Conservation (phyloP, 768 basidiomycete genomes). For the Peribolospora kevripleyi region DNA sequence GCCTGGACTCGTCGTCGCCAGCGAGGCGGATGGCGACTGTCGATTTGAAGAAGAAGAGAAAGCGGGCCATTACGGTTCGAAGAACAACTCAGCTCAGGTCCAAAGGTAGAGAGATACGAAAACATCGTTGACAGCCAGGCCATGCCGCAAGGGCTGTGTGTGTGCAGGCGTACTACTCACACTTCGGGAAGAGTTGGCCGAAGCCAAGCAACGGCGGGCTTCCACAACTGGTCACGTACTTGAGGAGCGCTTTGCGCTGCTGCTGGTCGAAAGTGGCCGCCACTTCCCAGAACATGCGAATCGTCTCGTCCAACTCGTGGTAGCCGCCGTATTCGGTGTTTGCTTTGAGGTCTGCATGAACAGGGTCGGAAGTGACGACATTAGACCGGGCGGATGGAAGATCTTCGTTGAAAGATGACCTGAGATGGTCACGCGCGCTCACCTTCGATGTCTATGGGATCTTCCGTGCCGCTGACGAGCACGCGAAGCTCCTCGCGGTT, state of each 20-base stretch:
- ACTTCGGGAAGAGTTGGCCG: conserved; percentile 63
- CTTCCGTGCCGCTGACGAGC: conserved; percentile 64
- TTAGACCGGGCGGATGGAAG: not conserved
- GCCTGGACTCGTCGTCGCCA: not conserved
- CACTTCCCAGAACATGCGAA: conserved; percentile 66
- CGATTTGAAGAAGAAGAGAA: too few relatives aligned
- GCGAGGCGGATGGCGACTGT: too few relatives aligned
- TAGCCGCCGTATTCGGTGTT: conserved; percentile 63
- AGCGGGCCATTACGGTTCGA: too few relatives aligned
- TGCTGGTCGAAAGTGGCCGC: conserved; percentile 55
- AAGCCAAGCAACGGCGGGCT: conserved; percentile 71
- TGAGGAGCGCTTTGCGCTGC: conserved; percentile 47
- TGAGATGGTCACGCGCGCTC: too few relatives aligned
- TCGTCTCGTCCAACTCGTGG: conserved; percentile 42
- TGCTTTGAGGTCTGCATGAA: conserved; percentile 32
- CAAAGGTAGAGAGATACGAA: too few relatives aligned
- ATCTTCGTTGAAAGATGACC: too few relatives aligned
- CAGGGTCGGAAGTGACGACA: not conserved
- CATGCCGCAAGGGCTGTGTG: too few relatives aligned
- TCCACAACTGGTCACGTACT: conserved; percentile 56
- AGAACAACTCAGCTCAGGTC: too few relatives aligned
- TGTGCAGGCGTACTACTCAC: conserved; percentile 19
- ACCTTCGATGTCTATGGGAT: conserved; percentile 36
- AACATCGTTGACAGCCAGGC: too few relatives aligned
- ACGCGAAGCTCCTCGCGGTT: conserved; percentile 75